Percentiles rank a stretch among this genome's conserved stretches.
Conservation (phyloP, 306 rosid species). For the Phaseolus lunatus region DNA sequence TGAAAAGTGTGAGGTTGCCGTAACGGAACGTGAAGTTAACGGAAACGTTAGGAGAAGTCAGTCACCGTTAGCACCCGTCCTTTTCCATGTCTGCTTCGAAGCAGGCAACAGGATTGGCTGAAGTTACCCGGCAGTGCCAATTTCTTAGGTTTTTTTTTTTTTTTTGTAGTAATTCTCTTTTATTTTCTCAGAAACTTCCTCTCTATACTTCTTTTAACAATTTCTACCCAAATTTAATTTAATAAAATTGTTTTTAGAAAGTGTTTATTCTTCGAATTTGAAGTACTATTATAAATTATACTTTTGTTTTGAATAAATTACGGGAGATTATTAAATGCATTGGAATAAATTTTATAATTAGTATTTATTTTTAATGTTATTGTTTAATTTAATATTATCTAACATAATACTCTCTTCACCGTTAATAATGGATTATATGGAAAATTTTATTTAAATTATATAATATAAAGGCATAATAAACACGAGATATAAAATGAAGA, state of each 20-base stretch:
- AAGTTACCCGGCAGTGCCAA: slow-evolving; percentile 63
- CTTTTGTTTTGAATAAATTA: too few relatives aligned
- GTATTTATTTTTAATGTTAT: too few relatives aligned
- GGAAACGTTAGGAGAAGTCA: slow-evolving; percentile 20
- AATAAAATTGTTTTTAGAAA: neutral
- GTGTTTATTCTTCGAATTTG: too few relatives aligned
- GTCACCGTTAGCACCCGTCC: slow-evolving; percentile 58
- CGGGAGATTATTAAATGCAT: too few relatives aligned
- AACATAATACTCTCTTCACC: too few relatives aligned
- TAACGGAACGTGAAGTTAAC: slow-evolving; percentile 46
- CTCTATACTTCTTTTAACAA: neutral
- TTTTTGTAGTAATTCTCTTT: neutral
- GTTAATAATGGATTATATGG: too few relatives aligned
- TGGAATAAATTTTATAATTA: too few relatives aligned
- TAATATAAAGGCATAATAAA: neutral
- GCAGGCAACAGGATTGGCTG: slow-evolving; percentile 84
- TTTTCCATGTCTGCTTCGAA: slow-evolving; percentile 74
- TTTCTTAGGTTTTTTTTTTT: neutral
- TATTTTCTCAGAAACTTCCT: neutral
- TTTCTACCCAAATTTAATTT: neutral
- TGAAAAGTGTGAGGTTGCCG: slow-evolving; percentile 46
- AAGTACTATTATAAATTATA: too few relatives aligned
- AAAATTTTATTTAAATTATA: neutral
- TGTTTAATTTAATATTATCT: too few relatives aligned
- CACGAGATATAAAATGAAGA: neutral